Evolutionary conservation across 345 rosid species (phyloP), one percentile per base, ranked within the genome.

Genomic region (Rhodomyrtus tomentosa): DNA sequence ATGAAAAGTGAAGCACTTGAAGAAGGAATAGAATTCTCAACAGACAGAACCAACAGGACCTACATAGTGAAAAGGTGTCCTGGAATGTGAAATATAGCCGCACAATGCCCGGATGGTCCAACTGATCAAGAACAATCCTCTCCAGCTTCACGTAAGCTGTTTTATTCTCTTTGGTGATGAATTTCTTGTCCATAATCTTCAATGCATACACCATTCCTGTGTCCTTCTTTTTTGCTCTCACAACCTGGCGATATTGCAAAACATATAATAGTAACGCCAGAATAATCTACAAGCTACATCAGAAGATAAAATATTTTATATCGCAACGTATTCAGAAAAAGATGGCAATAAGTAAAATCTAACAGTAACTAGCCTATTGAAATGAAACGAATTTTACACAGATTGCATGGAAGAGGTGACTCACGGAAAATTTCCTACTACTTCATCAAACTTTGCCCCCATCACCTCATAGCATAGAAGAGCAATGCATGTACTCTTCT

Each of bases 121-220:
- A 93, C 88, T 98, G 99, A 90, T 98, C 99, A 85, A 96, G 96
- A 85, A 98, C 99, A 85, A 96, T 94, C 72, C 99, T 92, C 85
- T 98, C 99, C 87, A 98, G 84, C 93, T 97, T 97, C 82, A 96
- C 99, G 90, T 95, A 97, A 89, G 98, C 92, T 51, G 98, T 94
- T 91, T 97, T 97, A 89, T 96, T 96, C 93, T 97, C 99, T 88
- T 96, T 96, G 85, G 99, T 95, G 86, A 97, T 96, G 84, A 97
- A 97, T 80, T 96, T 97, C 88, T 97, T 97, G 91, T 98, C 99
- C 99, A 98, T 98, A 82, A 97, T 96, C 92, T 97, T 97, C 91
- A 97, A 91, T 14, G 99, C 99, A 82, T 92, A 97, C 82, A 97
- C 93, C 68, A 85, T 84, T 87, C 99, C 99, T 12, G 95, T 88